Evolutionary conservation across 169 alveolate genomes (phyloP), one percentile per base, ranked within the genome.

Genomic region (Eimeria acervulina): DNA sequence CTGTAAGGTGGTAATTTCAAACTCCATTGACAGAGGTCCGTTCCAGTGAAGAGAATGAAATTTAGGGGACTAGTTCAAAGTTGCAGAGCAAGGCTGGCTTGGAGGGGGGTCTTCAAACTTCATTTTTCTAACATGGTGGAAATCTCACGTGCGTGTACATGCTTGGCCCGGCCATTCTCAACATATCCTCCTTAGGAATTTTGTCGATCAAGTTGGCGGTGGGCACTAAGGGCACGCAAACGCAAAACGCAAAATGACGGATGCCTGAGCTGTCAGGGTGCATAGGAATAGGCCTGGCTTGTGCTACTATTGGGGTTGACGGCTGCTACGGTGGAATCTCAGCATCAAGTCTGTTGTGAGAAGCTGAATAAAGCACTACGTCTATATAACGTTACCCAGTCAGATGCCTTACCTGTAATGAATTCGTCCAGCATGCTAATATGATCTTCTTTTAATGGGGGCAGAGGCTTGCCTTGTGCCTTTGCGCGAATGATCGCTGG

Each of bases 401-500:
- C 88, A 2, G 76, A 31, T 10, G 74, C 28, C 92, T 10, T 84
- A 84, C 92, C 59, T 23, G 76, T 31, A 17, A 84, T 55, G 47
- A 1, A 17, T 55, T 84, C 92, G 38, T 55, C 74, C 28, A 84
- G 92, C 74, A 84, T 84, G 92, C 68, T 84, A 52, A 55, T 47
- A 33, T 51, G 44, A 1, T 21, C 28, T 78, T 84, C 92, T 55
- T 55, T 84, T 40, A 84, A 23, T 13, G 92, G 92, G 13, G 92
- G 92, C 36, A 84, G 52, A 51, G 92, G 26, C 19, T 28, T 84
- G 52, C 92, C 92, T 13, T 52, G 74, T 26, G 63, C 52, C 23
- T 84, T 84, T 51, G 92, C 92, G 33, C 19, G 19, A 55, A 84
- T 84, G 51, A 84, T 84, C 47, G 63, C 92, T 52, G 92, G 92